Evolutionary conservation across 352 stramenopile genomes (phyloP).

Genomic region (Aphanomyces invadans): DNA sequence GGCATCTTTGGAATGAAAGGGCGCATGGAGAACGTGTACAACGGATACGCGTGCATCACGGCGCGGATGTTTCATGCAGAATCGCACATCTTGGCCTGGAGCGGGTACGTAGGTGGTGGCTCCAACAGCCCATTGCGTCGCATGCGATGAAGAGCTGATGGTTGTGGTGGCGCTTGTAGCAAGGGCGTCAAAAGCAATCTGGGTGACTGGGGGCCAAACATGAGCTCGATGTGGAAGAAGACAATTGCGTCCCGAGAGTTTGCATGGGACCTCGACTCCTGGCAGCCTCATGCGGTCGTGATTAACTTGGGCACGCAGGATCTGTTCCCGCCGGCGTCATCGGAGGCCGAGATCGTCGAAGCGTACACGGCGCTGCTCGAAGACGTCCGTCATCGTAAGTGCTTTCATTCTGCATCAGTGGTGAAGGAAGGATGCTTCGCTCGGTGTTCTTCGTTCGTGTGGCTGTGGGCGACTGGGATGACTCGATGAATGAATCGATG

Average conservation of each 20-base stretch:
- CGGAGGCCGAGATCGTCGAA: slow-evolving; percentile 74
- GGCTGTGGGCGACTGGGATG: no score
- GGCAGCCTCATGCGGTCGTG: slow-evolving; percentile 73
- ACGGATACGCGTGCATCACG: slow-evolving; percentile 75
- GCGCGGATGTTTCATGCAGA: slow-evolving; percentile 80
- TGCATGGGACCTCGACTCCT: slow-evolving; percentile 66
- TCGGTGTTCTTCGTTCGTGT: no score
- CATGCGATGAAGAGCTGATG: neutral
- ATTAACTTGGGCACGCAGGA: slow-evolving; percentile 82
- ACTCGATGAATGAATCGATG: neutral
- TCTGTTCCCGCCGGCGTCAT: slow-evolving; percentile 70
- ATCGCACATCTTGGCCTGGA: slow-evolving; percentile 79
- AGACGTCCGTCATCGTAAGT: slow-evolving; percentile 72
- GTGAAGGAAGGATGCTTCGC: no score
- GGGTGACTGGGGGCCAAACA: slow-evolving; percentile 74
- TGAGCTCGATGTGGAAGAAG: slow-evolving; percentile 76
- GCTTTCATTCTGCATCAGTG: no score
- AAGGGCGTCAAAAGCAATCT: slow-evolving; percentile 83
- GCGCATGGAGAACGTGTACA: slow-evolving; percentile 84
- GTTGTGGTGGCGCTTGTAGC: slow-evolving; percentile 29
- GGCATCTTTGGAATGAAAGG: slow-evolving; percentile 81
- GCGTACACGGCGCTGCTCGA: slow-evolving; percentile 62
- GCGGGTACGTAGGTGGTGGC: slow-evolving; percentile 50
- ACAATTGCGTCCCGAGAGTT: slow-evolving; percentile 65
- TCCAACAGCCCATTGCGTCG: neutral